Base-by-base conservation (phyloP, 139 green algal genomes). In the Chlorella sp. region DNA sequence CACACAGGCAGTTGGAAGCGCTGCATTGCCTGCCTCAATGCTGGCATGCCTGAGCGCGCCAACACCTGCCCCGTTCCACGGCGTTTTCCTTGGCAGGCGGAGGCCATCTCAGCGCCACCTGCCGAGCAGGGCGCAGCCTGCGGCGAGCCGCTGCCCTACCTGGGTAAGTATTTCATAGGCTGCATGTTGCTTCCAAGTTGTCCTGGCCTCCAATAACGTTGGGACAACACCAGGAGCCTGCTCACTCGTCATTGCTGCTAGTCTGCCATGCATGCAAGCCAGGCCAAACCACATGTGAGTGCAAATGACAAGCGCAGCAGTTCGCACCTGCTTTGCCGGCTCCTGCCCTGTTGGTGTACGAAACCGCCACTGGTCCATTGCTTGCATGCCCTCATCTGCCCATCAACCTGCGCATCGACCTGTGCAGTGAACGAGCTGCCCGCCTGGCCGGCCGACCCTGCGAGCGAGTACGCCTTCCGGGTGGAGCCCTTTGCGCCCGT, bases 401-500 rank as follows among this genome's bases (percentile, higher is more conserved):
- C n/a, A n/a, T n/a, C n/a, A n/a, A n/a, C n/a, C n/a, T n/a, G n/a
- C n/a, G n/a, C n/a, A n/a, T 7, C 46, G 46, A 17, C 46, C 11
- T 11, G 46, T 60, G 51, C 51, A 60, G 58, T 91, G 17, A 90
- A 91, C 69, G 41, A 76, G 56, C 60, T 91, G 83, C 65, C 87
- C 16, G 28, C 74, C 56, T 83, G 73, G 36, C 81, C 88, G 0
- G 75, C 51, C 3, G 74, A 91, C 75, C 76, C 76, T 1, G 36
- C 34, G 24, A 19, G 30, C 38, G 87, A 91, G 85, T 85, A 87
- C 43, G 85, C 85, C 38, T 91, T 91, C 82, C 54, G 56, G 58
- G 88, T 91, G 67, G 88, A 91, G 70, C 88, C 88, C 22, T 91
- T 91, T 78, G 88, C 88, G 19, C 88, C 88, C 11, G 82, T 88